Conservation (phyloP, 2,329 filamentous ascomycete genomes). For the Phaeoacremonium minimum region DNA sequence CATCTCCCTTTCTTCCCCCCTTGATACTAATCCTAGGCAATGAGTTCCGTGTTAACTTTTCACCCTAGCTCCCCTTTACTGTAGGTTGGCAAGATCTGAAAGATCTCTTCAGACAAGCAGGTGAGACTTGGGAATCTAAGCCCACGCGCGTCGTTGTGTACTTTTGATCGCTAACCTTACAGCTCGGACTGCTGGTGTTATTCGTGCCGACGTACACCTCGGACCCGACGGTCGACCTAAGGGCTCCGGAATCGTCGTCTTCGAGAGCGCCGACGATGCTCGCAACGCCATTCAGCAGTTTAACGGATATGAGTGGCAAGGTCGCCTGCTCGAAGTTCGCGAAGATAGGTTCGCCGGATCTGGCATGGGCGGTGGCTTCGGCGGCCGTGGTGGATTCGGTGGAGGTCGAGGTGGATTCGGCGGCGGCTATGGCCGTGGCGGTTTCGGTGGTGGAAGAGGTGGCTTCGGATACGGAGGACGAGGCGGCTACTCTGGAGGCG, state of each 20-base stretch:
- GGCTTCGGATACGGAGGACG: constrained; percentile 37
- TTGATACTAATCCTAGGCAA: constrained; percentile 11
- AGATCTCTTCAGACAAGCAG: constrained; percentile 96
- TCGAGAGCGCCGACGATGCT: constrained; percentile 88
- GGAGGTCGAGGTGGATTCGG: constrained; percentile 39
- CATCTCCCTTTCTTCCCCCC: constrained; percentile 13
- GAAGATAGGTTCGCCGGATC: constrained; percentile 86
- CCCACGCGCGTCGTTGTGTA: background rate
- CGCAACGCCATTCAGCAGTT: constrained; percentile 95
- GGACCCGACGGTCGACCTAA: constrained; percentile 91
- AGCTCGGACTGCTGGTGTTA: constrained; percentile 70
- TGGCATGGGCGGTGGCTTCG: constrained; percentile 42
- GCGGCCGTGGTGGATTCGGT: constrained; percentile 56
- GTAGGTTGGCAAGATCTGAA: constrained; percentile 99
- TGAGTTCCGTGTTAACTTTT: constrained; percentile 22
- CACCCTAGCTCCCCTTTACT: constrained; percentile 81
- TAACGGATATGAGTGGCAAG: constrained; percentile 99
- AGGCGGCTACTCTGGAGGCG: constrained; percentile 37
- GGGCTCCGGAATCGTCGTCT: constrained; percentile 94
- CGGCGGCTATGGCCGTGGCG: constrained; percentile 38
- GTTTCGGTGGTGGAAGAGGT: constrained; percentile 40
- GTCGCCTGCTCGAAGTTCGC: constrained; percentile 85
- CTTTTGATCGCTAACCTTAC: constrained; percentile 8
- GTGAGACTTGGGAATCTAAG: constrained; percentile 52
- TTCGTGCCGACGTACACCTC: constrained; percentile 91